Conservation (phyloP, 345 rosid genomes). For the Odontarrhena argentea region DNA sequence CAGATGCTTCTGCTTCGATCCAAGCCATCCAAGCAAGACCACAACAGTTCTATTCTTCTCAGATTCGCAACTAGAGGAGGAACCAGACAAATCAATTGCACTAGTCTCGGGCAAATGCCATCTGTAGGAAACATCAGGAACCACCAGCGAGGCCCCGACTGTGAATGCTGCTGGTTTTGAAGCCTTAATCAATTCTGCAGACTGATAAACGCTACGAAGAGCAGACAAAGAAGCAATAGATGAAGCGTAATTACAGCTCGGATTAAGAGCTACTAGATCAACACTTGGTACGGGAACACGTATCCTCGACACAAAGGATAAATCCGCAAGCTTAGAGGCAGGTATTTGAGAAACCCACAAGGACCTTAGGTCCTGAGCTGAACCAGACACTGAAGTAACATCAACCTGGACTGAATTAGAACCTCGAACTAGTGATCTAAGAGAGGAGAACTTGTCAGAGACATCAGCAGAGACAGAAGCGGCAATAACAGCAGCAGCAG, state of each 20-base stretch:
- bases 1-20: conserved; percentile 94
- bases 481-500: conserved; percentile 72
- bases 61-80: conserved; percentile 51
- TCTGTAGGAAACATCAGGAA: conserved; percentile 67
- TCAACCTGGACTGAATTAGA: conserved; percentile 46
- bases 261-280: conserved; percentile 43
- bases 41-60: conserved; percentile 86
- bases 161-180: conserved; percentile 52
- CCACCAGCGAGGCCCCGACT: conserved; percentile 39
- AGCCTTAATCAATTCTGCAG: conserved; percentile 72
- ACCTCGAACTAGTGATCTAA: conserved; percentile 39
- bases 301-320: conserved; percentile 58
- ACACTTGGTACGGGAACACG: conserved; percentile 65
- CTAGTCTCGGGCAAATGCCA: conserved; percentile 87
- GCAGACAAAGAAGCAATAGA: conserved; percentile 51
- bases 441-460: conserved; percentile 57
- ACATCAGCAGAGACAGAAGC: conserved; percentile 77
- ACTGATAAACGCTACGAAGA: conserved; percentile 59
- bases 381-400: conserved; percentile 47
- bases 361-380: conserved; percentile 40
- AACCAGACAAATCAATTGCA: conserved; percentile 60
- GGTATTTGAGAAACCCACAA: conserved; percentile 66
- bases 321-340: conserved; percentile 61
- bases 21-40: conserved; percentile 96
- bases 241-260: conserved; percentile 37